These are phyloP conservation scores for Pholiota conissans DNA, from an alignment of 768 basidiomycete species.

Conservation along the genomic window DNA sequence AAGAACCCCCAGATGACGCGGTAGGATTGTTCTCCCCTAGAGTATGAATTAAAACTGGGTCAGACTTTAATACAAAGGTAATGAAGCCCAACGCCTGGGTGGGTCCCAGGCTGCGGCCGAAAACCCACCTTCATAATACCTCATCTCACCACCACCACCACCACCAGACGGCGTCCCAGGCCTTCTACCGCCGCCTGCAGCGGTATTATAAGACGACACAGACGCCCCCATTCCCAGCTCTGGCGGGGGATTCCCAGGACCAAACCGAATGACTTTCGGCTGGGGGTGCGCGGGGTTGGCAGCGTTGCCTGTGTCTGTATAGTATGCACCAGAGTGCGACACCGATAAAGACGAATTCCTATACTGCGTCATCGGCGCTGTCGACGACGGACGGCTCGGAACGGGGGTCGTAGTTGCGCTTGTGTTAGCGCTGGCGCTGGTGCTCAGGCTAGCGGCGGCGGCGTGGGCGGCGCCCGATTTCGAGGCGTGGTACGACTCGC, in stretches of 20 bases:
- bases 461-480: too few relatives aligned
- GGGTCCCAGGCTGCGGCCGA: too few relatives aligned
- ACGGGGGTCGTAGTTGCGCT: background rate
- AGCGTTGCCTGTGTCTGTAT: background rate
- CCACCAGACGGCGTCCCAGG: background rate
- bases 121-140: background rate
- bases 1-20: too few relatives aligned
- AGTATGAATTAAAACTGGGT: too few relatives aligned
- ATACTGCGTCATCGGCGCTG: background rate
- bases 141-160: too few relatives aligned
- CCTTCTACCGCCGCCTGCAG: background rate
- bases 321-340: too few relatives aligned
- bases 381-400: background rate
- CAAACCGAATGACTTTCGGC: background rate
- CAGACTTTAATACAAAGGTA: too few relatives aligned
- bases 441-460: too few relatives aligned
- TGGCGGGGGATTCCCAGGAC: background rate
- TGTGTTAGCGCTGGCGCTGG: background rate
- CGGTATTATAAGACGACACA: background rate
- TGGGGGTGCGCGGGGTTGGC: background rate
- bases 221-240: background rate
- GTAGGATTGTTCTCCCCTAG: background rate
- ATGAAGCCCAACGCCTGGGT: too few relatives aligned
- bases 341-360: background rate
- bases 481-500: background rate